Conservation (phyloP, 2,329 filamentous ascomycete species). For the Nemania sp. region DNA sequence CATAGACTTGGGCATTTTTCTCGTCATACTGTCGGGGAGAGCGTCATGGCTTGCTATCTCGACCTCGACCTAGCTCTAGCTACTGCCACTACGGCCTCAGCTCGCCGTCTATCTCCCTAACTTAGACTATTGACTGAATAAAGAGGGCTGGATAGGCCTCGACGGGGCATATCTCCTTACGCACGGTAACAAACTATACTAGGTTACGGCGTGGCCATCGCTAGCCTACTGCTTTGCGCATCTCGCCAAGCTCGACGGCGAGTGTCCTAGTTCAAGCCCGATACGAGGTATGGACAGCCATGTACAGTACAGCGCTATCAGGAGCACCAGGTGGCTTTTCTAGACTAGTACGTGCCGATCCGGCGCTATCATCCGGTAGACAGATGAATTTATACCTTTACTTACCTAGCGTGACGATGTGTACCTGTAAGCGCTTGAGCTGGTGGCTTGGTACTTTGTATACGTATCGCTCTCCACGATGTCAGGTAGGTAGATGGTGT, state of each 20-base stretch:
- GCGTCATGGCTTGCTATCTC: constrained; percentile 13
- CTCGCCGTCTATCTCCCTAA: constrained; percentile 12
- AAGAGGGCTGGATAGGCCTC: constrained; percentile 31
- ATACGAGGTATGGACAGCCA: too few relatives aligned
- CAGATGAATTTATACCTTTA: background rate
- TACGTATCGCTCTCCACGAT: constrained; percentile 2
- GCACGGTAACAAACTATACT: background rate
- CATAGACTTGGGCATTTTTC: background rate
- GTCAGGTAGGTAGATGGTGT: background rate
- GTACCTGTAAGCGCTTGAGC: constrained; percentile 30
- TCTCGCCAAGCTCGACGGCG: constrained; percentile 29
- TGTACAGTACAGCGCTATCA: constrained; percentile 1
- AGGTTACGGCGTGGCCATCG: constrained; percentile 21
- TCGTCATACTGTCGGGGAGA: constrained; percentile 8
- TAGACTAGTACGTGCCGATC: constrained; percentile 33
- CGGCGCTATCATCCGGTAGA: constrained; percentile 27
- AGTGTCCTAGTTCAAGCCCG: constrained; percentile 20
- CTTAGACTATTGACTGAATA: constrained; percentile 25
- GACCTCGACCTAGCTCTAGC: background rate
- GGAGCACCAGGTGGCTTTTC: background rate
- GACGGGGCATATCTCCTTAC: constrained; percentile 2
- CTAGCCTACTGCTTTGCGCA: constrained; percentile 21
- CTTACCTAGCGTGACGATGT: background rate
- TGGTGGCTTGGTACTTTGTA: constrained; percentile 14
- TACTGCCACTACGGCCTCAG: constrained; percentile 24